Evolutionary conservation across 306 rosid species (phyloP), one percentile per base, ranked within the genome.

Genomic region (Aeschynomene evenia): DNA sequence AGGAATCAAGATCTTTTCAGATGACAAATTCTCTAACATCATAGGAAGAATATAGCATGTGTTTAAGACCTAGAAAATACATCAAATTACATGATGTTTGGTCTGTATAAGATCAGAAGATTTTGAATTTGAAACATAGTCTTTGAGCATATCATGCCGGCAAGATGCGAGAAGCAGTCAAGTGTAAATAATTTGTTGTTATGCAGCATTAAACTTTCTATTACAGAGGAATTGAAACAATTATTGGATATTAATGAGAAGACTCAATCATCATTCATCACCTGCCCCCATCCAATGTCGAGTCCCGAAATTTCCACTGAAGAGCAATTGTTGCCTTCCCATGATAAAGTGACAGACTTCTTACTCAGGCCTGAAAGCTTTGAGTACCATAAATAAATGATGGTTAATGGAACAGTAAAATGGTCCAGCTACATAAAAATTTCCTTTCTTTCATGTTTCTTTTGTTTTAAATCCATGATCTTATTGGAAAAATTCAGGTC

Each of bases 201-300:
- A 73, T 67, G 56, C 46, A 16, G 46, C 45, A 31, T 21, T 62
- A 26, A 42, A 23, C n/a, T 31, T 59, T 48, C 65, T 66, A 66
- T 54, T 49, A 29, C 45, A 63, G 58, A 79, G 76, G 58, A 82
- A 68, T 55, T 16, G 56, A 24, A 42, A 48, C 24, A 60, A 57
- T 45, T 69, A 49, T 59, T 51, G 74, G 57, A 23, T 36, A 33
- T 63, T 12, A 76, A 63, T 34, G 79, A 43, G 48, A 33, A 58
- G 45, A 26, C 49, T 66, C 22, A 46, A 73, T 28, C 34, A 59
- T 66, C 22, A 46, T 71, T 28, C 34, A 59, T 77, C 79, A 94
- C 99, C 97, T 95, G 99, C 31, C 96, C 99, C 97, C 99, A 95
- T 76, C 99, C 99, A 66, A 95, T 82, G 80, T 95, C 97, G 63